A percentile compares a stretch with the other conserved stretches of the same genome.
phyloP scores from a whole-genome alignment of 805 yeast genomes.

The Starmerella apis region DNA sequence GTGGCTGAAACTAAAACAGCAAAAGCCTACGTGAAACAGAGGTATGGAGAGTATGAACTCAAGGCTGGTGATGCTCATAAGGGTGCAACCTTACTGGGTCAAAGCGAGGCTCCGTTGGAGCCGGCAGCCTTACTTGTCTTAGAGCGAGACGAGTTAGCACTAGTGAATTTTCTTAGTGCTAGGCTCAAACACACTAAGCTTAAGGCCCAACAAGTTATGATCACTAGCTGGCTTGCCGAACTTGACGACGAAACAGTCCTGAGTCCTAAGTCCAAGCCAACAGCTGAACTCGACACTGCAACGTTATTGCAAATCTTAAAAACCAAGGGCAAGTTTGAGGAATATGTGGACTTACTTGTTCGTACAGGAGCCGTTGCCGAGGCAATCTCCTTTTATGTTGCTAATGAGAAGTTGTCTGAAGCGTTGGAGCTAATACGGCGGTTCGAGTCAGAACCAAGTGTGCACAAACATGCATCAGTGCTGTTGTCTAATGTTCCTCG shows the following conservation, averaged over 20 bases:
- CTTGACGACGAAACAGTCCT: constrained; percentile 43
- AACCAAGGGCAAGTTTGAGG: constrained; percentile 53
- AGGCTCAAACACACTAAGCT: constrained; percentile 24
- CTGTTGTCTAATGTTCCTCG: constrained; percentile 58
- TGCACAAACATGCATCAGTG: constrained; percentile 60
- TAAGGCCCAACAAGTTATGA: constrained; percentile 40
- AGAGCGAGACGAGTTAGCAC: constrained; percentile 34
- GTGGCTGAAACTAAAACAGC: constrained; percentile 31
- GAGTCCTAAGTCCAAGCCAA: constrained; percentile 30
- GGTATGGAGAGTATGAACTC: constrained; percentile 45
- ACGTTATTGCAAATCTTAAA: constrained; percentile 64
- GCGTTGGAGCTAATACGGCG: constrained; percentile 46
- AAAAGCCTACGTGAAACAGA: constrained; percentile 41
- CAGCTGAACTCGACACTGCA: constrained; percentile 46
- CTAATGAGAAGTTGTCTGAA: constrained; percentile 60
- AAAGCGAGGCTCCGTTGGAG: constrained; percentile 58
- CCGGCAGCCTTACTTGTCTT: constrained; percentile 50
- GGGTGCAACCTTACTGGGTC: constrained; percentile 50
- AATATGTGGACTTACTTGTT: constrained; percentile 58
- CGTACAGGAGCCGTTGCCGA: constrained; percentile 56
- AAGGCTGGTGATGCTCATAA: constrained; percentile 26
- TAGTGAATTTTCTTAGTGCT: constrained; percentile 26
- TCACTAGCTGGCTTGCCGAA: constrained; percentile 61
- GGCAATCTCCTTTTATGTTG: constrained; percentile 59
- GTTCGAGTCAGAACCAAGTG: constrained; percentile 36